These are phyloP conservation scores for Phaffia australis DNA, from an alignment of 768 basidiomycete species.

Conservation along the genomic window DNA sequence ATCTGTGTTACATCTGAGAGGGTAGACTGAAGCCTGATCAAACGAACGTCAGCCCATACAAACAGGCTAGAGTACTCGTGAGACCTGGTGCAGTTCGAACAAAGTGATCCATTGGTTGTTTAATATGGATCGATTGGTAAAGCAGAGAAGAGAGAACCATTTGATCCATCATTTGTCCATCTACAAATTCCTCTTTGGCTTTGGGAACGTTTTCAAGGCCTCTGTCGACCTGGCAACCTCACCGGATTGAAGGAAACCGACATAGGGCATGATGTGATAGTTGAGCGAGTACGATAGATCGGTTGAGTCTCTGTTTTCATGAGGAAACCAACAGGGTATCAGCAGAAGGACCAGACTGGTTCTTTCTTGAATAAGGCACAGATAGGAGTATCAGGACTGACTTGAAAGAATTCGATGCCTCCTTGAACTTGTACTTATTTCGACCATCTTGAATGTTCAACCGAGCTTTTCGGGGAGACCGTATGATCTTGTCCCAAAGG, in stretches of 20 bases:
- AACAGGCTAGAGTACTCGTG: too few relatives aligned
- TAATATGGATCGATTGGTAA: too few relatives aligned
- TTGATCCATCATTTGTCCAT: not conserved
- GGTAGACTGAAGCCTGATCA: too few relatives aligned
- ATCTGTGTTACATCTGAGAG: too few relatives aligned
- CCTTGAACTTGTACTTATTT: conserved; percentile 77
- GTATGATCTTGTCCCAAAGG: conserved; percentile 83
- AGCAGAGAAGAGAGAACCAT: not conserved
- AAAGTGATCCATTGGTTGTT: too few relatives aligned
- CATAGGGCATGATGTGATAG: conserved; percentile 85
- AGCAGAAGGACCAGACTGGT: conserved; percentile 6
- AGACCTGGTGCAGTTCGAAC: too few relatives aligned
- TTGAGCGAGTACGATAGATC: conserved; percentile 63
- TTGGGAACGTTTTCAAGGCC: conserved; percentile 12
- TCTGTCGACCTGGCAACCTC: conserved; percentile 49
- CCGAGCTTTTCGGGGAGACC: conserved; percentile 62
- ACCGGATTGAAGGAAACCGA: conserved; percentile 60
- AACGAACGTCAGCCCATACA: too few relatives aligned
- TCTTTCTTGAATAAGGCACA: not conserved
- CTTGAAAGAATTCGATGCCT: conserved; percentile 63
- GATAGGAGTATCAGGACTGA: conserved; percentile 40
- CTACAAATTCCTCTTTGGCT: conserved; percentile 3
- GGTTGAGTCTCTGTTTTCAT: conserved; percentile 47
- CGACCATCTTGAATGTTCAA: conserved; percentile 52
- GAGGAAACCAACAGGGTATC: not conserved